Conservation (phyloP, 129 eudicot species). For the Apium graveolens region DNA sequence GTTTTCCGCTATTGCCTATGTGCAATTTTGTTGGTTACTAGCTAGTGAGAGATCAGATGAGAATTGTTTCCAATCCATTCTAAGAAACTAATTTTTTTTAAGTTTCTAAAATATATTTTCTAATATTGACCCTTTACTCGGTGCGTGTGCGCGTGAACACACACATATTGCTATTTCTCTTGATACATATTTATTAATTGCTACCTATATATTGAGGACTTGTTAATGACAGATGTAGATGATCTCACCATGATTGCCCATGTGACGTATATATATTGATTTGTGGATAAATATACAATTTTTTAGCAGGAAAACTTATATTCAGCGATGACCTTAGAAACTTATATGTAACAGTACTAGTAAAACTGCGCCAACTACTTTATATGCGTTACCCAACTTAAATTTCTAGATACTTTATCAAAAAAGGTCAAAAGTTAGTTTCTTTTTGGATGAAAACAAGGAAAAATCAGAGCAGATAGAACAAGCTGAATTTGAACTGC, state of each 20-base stretch:
- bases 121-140: not conserved
- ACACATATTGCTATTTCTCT: not conserved
- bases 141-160: not conserved
- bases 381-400: not conserved
- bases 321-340: not conserved
- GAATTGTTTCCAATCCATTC: not conserved
- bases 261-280: not conserved
- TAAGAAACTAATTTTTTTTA: no score
- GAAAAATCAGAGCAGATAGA: not conserved
- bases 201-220: not conserved
- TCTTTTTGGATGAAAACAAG: no score
- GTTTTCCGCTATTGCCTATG: not conserved
- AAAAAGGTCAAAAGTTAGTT: not conserved
- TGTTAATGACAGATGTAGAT: not conserved
- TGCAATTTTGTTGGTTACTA: not conserved
- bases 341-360: not conserved
- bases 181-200: not conserved
- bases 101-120: no score
- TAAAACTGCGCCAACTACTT: no score
- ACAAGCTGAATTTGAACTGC: no score
- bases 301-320: no score
- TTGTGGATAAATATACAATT: no score
- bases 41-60: not conserved
- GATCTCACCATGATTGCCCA: not conserved
- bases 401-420: no score